A percentile compares a stretch with the other conserved stretches of the same genome.
Evolutionary conservation across 805 yeast genomes (phyloP).

Genomic region (Candida silvicultrix): DNA sequence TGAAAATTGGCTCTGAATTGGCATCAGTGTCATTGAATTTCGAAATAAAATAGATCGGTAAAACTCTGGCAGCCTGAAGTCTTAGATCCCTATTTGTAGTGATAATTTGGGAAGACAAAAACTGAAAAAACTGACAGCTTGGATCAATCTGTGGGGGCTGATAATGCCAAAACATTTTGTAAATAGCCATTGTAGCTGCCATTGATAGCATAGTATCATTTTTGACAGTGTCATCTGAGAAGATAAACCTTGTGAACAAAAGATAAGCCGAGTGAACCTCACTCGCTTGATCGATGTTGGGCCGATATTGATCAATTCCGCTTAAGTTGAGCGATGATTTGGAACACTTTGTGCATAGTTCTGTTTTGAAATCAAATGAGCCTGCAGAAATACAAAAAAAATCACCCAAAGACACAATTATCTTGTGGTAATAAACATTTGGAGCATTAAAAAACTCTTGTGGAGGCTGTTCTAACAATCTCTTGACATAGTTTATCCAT

Average conservation of each 20-base stretch:
- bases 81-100: constrained; percentile 50
- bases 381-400: constrained; percentile 29
- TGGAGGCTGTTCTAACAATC: neutral
- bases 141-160: constrained; percentile 36
- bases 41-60: constrained; percentile 44
- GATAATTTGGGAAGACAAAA: constrained; percentile 33
- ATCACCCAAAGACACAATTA: constrained; percentile 32
- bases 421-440: constrained; percentile 6
- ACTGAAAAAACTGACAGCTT: constrained; percentile 29
- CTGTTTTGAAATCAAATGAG: constrained; percentile 19
- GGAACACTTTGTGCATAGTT: constrained; percentile 11
- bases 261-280: constrained; percentile 20
- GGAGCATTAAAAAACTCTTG: neutral
- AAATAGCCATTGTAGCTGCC: constrained; percentile 38
- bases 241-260: constrained; percentile 21
- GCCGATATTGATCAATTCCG: constrained; percentile 25
- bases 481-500: constrained; percentile 9
- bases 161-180: constrained; percentile 45
- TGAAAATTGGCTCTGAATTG: constrained; percentile 39
- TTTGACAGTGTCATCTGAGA: constrained; percentile 11
- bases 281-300: constrained; percentile 11
- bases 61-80: constrained; percentile 40
- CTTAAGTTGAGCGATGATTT: constrained; percentile 1
- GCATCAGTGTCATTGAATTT: constrained; percentile 33
- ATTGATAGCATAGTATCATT: constrained; percentile 29